These are phyloP conservation scores for Coprinopsis sp. DNA, from an alignment of 768 basidiomycete genomes.

Conservation along the genomic window DNA sequence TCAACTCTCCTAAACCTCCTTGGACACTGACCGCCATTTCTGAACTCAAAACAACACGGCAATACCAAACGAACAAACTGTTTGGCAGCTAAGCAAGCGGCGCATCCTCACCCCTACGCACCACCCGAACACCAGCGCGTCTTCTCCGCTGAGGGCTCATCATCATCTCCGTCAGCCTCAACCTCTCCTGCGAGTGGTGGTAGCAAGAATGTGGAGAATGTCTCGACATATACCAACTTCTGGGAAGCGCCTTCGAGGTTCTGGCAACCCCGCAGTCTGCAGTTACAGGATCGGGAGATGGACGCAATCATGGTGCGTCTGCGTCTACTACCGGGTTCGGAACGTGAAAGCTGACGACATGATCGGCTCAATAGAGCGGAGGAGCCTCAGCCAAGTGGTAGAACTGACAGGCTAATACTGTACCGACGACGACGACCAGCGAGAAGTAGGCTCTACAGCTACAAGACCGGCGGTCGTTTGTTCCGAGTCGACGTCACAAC, in stretches of 20 bases:
- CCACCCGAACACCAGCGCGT: constrained; percentile 53
- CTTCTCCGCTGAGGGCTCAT: constrained; percentile 46
- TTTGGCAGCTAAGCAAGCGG: constrained; percentile 30
- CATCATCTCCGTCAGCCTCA: constrained; percentile 31
- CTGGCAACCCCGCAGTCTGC: constrained; percentile 47
- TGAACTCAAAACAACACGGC: too few species aligned
- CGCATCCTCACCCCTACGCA: constrained; percentile 62
- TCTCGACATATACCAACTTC: constrained; percentile 36
- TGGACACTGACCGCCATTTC: too few species aligned
- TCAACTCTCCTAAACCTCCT: neutral
- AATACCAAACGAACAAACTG: too few species aligned
- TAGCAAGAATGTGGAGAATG: constrained; percentile 7
- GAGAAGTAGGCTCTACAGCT: neutral
- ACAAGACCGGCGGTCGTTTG: too few species aligned
- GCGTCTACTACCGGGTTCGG: neutral
- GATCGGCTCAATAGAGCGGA: constrained; percentile 45
- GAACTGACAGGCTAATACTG: neutral
- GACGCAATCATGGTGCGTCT: constrained; percentile 58
- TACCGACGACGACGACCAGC: constrained; percentile 13
- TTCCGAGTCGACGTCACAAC: too few species aligned
- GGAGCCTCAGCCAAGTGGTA: constrained; percentile 48
- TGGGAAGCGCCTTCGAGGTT: constrained; percentile 66
- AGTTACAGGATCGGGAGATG: constrained; percentile 55
- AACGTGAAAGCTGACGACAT: constrained; percentile 5
- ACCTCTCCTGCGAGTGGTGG: constrained; percentile 13